These are phyloP conservation scores for Aspergillus vadensis DNA, from an alignment of 2,329 filamentous ascomycete species.

Conservation along the genomic window DNA sequence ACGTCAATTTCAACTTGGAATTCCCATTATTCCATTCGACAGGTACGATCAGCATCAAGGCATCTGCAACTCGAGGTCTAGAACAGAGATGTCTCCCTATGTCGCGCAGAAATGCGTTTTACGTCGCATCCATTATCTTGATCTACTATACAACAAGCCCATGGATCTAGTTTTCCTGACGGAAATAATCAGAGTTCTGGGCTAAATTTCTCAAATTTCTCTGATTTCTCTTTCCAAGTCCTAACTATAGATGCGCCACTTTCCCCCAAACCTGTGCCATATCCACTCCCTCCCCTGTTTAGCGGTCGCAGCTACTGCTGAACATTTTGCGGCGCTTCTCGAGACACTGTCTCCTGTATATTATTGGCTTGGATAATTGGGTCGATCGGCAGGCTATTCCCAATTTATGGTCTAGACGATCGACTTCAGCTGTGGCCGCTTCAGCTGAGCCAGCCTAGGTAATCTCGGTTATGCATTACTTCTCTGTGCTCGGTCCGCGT, in stretches of 20 bases:
- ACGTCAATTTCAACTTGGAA: no score
- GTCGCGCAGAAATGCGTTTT: not conserved
- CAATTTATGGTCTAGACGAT: not conserved
- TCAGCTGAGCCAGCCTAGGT: not conserved
- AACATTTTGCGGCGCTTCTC: not conserved
- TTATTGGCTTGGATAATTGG: not conserved
- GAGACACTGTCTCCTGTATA: not conserved
- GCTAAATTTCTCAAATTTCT: not conserved
- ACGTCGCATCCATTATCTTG: not conserved
- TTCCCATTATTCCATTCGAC: no score
- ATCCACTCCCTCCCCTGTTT: not conserved
- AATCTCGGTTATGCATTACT: not conserved
- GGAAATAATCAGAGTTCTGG: not conserved
- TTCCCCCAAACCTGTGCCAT: not conserved
- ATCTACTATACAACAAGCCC: not conserved
- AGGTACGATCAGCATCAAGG: no score
- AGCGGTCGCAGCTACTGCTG: not conserved
- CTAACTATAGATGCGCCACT: not conserved
- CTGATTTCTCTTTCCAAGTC: not conserved
- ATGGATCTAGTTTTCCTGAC: not conserved
- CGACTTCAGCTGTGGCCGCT: not conserved
- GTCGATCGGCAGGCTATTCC: not conserved
- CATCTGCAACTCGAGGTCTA: no score
- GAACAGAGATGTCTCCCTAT: not conserved
- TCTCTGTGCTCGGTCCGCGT: not conserved